These are phyloP conservation scores for Pythium grandisporangium DNA, from an alignment of 352 stramenopile species.

Conservation along the genomic window DNA sequence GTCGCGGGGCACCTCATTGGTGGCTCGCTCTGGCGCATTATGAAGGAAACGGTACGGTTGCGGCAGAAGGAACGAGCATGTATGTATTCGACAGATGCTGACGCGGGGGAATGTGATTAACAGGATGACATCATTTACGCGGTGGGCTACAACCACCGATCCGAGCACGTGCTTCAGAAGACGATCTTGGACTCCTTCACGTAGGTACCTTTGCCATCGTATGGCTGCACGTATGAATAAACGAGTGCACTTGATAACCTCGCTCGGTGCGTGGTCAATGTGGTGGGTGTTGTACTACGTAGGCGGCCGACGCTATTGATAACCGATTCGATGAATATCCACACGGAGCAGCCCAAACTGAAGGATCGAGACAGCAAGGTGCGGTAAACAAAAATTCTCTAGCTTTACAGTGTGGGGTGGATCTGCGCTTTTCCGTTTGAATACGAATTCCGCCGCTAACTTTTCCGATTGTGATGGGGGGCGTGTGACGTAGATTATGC, in stretches of 20 bases:
- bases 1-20: slow-evolving; percentile 92
- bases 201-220: slow-evolving; percentile 14
- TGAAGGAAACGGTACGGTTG: slow-evolving; percentile 85
- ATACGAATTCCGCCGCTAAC: too few species aligned
- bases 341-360: slow-evolving; percentile 80
- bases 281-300: slow-evolving; percentile 3
- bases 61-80: too few species aligned
- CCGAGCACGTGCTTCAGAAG: slow-evolving; percentile 91
- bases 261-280: too few species aligned
- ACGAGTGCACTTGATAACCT: too few species aligned
- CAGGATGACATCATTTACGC: slow-evolving; percentile 91
- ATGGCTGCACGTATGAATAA: too few species aligned
- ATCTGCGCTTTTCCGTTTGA: too few species aligned
- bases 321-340: slow-evolving; percentile 84
- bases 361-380: slow-evolving; percentile 84
- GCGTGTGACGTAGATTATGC: slow-evolving; percentile 70
- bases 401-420: too few species aligned
- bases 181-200: slow-evolving; percentile 92
- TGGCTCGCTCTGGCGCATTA: slow-evolving; percentile 90
- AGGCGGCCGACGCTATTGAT: slow-evolving; percentile 82
- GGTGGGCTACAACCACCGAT: slow-evolving; percentile 91
- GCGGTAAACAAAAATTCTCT: neutral
- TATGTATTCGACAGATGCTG: too few species aligned
- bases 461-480: neutral
- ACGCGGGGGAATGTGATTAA: too few species aligned